A percentile compares a stretch with the other conserved stretches of the same genome.
Conservation (phyloP, 2,329 filamentous ascomycete genomes). For the Acrocalymma vagum region DNA sequence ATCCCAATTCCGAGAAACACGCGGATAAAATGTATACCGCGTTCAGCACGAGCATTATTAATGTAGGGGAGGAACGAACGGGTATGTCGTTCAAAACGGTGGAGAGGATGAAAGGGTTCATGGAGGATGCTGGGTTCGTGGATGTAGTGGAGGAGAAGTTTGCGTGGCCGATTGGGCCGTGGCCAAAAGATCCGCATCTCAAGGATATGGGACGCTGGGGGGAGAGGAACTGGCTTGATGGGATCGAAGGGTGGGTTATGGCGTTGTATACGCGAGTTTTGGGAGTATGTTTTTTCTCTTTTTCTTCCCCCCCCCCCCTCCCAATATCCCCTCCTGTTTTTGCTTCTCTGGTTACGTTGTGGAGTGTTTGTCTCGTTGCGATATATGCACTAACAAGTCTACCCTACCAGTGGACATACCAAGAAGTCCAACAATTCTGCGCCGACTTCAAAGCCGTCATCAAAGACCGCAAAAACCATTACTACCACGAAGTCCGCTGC, state of each 20-base stretch:
- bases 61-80: slow-evolving; percentile 26
- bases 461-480: slow-evolving; percentile 45
- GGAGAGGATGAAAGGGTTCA: slow-evolving; percentile 21
- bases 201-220: slow-evolving; percentile 48
- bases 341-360: not conserved
- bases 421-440: slow-evolving; percentile 45
- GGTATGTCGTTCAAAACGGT: slow-evolving; percentile 35
- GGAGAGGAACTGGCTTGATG: slow-evolving; percentile 50
- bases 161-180: slow-evolving; percentile 44
- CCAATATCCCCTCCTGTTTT: not conserved
- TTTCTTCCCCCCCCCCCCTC: not conserved
- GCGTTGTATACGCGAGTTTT: slow-evolving; percentile 49
- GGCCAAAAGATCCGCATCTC: slow-evolving; percentile 39
- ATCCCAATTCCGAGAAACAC: slow-evolving; percentile 12
- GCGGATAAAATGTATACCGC: slow-evolving; percentile 30
- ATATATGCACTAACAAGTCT: no score
- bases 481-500: slow-evolving; percentile 49
- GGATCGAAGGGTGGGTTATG: slow-evolving; percentile 52
- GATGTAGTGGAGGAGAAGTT: slow-evolving; percentile 35
- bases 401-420: slow-evolving; percentile 43
- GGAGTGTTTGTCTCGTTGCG: no score
- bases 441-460: slow-evolving; percentile 39
- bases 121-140: slow-evolving; percentile 35
- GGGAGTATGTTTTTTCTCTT: slow-evolving; percentile 26
- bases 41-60: slow-evolving; percentile 24